Evolutionary conservation across 768 basidiomycete genomes (phyloP).

Genomic region (Rhizopogon vinicolor): DNA sequence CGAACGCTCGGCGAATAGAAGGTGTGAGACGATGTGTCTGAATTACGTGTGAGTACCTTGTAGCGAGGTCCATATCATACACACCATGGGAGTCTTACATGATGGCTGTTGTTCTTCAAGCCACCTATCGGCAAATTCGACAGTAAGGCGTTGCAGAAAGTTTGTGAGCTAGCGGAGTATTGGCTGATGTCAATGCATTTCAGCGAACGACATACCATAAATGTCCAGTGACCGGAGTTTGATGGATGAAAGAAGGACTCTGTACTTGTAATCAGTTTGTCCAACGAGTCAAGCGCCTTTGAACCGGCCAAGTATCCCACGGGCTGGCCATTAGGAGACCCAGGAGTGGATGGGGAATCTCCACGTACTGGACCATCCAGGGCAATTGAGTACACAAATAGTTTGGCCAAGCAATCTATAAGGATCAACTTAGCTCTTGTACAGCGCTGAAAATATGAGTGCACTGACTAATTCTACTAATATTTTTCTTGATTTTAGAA

Average conservation of each 20-base stretch:
- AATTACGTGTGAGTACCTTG: conserved; percentile 1
- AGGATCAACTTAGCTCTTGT: background rate
- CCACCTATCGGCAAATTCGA: conserved; percentile 77
- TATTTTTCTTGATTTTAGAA: conserved; percentile 62
- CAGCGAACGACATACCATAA: conserved; percentile 14
- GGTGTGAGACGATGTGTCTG: conserved; percentile 77
- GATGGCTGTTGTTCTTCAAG: conserved; percentile 70
- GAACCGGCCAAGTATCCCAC: conserved; percentile 74
- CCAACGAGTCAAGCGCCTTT: conserved; percentile 82
- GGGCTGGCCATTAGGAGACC: conserved; percentile 38
- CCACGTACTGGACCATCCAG: conserved; percentile 66
- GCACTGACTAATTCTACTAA: conserved; percentile 54
- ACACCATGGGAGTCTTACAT: conserved; percentile 77
- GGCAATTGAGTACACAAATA: conserved; percentile 87
- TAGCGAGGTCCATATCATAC: background rate
- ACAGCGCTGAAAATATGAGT: background rate
- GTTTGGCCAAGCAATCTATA: conserved; percentile 71
- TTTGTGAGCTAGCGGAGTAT: conserved; percentile 54
- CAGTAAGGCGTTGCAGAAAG: conserved; percentile 71
- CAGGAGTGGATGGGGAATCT: conserved; percentile 40
- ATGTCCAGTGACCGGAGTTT: conserved; percentile 83
- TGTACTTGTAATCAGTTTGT: conserved; percentile 84
- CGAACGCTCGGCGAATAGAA: conserved; percentile 77
- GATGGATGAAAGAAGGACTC: conserved; percentile 96
- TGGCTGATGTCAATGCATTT: background rate